These are phyloP conservation scores for Nakaseomyces sp. DNA, from an alignment of 1,139 yeast species.

Conservation along the genomic window DNA sequence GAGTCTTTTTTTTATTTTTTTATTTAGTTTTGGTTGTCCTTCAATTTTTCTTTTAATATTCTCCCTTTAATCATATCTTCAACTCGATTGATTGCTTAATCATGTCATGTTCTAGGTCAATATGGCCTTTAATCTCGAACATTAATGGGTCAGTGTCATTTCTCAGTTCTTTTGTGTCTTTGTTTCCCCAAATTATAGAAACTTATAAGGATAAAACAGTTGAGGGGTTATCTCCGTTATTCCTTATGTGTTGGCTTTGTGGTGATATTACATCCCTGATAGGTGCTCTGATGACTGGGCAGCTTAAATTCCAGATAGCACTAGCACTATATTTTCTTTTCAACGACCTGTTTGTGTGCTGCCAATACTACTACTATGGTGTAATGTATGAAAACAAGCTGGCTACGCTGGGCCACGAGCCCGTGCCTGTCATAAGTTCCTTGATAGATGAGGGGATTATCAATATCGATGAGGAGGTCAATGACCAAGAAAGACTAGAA, in stretches of 20 bases:
- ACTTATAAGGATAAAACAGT: slow-evolving; percentile 73
- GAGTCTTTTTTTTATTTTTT: no score
- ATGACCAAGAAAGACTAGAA: slow-evolving; percentile 8
- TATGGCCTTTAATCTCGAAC: slow-evolving; percentile 29
- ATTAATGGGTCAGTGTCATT: slow-evolving; percentile 45
- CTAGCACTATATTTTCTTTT: slow-evolving; percentile 66
- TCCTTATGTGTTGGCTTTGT: slow-evolving; percentile 66
- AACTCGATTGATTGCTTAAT: not conserved
- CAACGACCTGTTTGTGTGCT: slow-evolving; percentile 62
- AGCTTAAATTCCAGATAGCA: slow-evolving; percentile 65
- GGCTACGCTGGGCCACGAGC: slow-evolving; percentile 33
- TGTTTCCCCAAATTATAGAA: slow-evolving; percentile 73
- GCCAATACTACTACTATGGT: slow-evolving; percentile 70
- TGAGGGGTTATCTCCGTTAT: slow-evolving; percentile 75
- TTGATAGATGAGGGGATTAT: slow-evolving; percentile 4
- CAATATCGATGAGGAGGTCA: slow-evolving; percentile 6
- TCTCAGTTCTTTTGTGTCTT: slow-evolving; percentile 74
- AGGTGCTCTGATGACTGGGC: slow-evolving; percentile 73
- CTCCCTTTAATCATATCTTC: no score
- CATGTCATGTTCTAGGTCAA: slow-evolving; percentile 16
- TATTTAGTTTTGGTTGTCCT: no score
- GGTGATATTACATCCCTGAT: slow-evolving; percentile 78
- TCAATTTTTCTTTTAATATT: not conserved
- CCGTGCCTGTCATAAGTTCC: slow-evolving; percentile 19
- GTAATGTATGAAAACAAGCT: slow-evolving; percentile 32